Conservation (phyloP, 75 land plant species). For the Cryptomeria japonica region DNA sequence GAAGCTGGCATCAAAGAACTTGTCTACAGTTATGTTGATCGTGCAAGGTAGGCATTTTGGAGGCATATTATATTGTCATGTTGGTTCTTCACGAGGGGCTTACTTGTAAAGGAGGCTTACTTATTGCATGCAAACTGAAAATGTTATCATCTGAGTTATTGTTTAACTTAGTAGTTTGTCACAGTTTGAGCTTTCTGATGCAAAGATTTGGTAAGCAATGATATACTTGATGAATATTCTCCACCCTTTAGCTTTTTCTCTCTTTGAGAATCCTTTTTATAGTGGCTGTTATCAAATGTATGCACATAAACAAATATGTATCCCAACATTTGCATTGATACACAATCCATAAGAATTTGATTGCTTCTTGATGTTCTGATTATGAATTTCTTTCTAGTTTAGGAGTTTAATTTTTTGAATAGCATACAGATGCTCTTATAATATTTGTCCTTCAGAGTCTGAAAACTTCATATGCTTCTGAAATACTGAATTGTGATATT, state of each 20-base stretch:
- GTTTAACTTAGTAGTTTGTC: background rate
- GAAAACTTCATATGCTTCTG: background rate
- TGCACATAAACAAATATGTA: background rate
- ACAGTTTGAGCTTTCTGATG: background rate
- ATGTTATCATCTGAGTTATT: background rate
- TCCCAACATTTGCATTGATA: background rate
- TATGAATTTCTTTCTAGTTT: background rate
- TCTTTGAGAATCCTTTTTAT: background rate
- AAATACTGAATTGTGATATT: background rate
- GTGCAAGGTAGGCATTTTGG: constrained; percentile 42
- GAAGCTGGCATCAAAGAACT: constrained; percentile 76
- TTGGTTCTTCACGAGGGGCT: background rate
- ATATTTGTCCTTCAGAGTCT: background rate
- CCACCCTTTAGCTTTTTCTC: background rate
- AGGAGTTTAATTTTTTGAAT: background rate
- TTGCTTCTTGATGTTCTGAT: background rate
- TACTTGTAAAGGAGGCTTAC: background rate
- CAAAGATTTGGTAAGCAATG: background rate
- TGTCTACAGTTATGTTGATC: constrained; percentile 62
- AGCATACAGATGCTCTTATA: background rate
- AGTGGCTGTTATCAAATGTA: background rate
- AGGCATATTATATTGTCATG: background rate
- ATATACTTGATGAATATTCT: background rate
- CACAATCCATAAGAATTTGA: background rate
- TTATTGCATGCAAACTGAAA: background rate